Evolutionary conservation across 495 filamentous ascomycete species (phyloP).

Genomic region (Viridothelium virens): DNA sequence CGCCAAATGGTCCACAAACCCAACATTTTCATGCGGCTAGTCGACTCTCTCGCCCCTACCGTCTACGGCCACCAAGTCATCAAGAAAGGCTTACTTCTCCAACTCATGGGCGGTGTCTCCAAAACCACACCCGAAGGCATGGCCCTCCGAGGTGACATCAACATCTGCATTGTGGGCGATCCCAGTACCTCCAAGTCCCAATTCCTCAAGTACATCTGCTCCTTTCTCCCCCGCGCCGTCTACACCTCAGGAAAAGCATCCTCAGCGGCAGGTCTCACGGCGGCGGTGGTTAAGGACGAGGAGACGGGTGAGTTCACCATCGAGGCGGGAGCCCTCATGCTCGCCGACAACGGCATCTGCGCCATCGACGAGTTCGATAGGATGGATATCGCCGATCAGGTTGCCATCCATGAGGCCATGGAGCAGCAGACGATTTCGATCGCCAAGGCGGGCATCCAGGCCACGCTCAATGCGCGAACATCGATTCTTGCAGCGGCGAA

Average conservation of each 20-base stretch:
- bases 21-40: conserved; percentile 87
- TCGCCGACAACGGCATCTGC: conserved; percentile 94
- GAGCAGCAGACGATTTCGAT: conserved; percentile 99
- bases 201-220: conserved; percentile 97
- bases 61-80: conserved; percentile 96
- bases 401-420: conserved; percentile 99
- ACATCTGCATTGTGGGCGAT: conserved; percentile 97
- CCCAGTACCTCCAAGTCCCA: conserved; percentile 98
- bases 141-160: conserved; percentile 91
- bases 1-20: conserved; percentile 89
- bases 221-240: conserved; percentile 87
- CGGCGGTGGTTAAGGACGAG: conserved; percentile 94
- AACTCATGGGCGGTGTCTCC: conserved; percentile 84
- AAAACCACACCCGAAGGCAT: conserved; percentile 89
- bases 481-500: conserved; percentile 95
- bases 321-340: conserved; percentile 95
- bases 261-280: conserved; percentile 93
- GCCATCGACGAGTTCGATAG: conserved; percentile 99
- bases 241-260: conserved; percentile 98
- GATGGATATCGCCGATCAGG: conserved; percentile 97
- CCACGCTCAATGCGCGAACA: conserved; percentile 90
- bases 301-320: conserved; percentile 99
- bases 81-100: conserved; percentile 91
- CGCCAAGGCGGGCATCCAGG: conserved; percentile 97
- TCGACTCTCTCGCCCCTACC: conserved; percentile 93